Percentiles rank a stretch among this genome's conserved stretches.
phyloP scores from a whole-genome alignment of 2,329 filamentous ascomycete species.

The Corinectria fuckeliana region DNA sequence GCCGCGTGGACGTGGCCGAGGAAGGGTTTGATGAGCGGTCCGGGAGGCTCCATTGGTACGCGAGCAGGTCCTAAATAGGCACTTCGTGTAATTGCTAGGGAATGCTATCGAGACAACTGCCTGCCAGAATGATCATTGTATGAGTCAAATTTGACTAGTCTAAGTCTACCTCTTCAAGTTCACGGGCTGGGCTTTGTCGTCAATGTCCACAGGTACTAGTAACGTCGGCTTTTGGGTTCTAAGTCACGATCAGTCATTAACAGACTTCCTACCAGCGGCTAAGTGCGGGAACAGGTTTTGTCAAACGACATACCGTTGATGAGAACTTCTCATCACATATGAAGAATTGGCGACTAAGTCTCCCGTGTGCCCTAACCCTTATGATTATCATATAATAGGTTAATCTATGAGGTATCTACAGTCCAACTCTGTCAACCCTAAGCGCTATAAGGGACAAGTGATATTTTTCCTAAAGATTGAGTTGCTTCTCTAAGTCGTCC shows the following conservation, averaged over 20 bases:
- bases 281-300: too few relatives aligned
- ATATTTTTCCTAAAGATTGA: too few relatives aligned
- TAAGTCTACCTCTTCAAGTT: neutral
- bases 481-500: constrained; percentile 67
- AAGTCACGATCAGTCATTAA: too few relatives aligned
- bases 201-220: too few relatives aligned
- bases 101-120: neutral
- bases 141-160: neutral
- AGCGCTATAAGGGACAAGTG: neutral
- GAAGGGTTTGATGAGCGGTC: neutral
- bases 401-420: neutral
- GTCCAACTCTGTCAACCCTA: neutral
- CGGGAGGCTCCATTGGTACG: neutral
- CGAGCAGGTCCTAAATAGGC: neutral
- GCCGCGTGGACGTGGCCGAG: constrained; percentile 11
- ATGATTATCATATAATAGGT: too few relatives aligned
- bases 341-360: too few relatives aligned
- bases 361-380: too few relatives aligned
- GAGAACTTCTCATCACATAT: too few relatives aligned
- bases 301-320: too few relatives aligned
- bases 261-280: too few relatives aligned
- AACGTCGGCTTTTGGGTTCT: too few relatives aligned
- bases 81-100: neutral
- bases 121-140: neutral
- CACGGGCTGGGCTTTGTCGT: too few relatives aligned